Conservation (phyloP, 2,329 filamentous ascomycete species). For the Fusarium caatingaense region DNA sequence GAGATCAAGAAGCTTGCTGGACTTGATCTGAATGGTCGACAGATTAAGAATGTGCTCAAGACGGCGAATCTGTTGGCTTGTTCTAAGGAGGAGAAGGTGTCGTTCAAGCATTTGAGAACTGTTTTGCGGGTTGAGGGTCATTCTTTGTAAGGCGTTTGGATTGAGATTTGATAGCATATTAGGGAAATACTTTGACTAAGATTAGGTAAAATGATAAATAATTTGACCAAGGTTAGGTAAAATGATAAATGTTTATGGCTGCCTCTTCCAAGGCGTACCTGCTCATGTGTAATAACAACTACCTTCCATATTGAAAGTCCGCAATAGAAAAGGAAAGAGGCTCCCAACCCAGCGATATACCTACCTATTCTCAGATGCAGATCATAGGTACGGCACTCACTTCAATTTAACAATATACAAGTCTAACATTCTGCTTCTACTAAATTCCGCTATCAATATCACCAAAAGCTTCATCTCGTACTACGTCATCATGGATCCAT, state of each 20-base stretch:
- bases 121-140: slow-evolving; percentile 49
- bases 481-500: too few species aligned
- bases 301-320: not conserved
- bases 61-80: slow-evolving; percentile 49
- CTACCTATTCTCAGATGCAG: not conserved
- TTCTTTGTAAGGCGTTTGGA: slow-evolving; percentile 38
- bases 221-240: not conserved
- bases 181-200: not conserved
- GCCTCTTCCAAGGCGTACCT: not conserved
- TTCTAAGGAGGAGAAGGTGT: slow-evolving; percentile 48
- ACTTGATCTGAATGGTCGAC: slow-evolving; percentile 60
- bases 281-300: fast-evolving
- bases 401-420: too few species aligned
- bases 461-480: too few species aligned
- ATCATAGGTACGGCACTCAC: too few species aligned
- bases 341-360: too few species aligned
- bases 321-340: not conserved
- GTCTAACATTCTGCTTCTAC: too few species aligned
- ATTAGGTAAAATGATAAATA: not conserved
- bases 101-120: slow-evolving; percentile 46
- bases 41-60: slow-evolving; percentile 64
- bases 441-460: too few species aligned
- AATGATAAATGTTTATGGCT: not conserved
- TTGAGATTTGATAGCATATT: not conserved
- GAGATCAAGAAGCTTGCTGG: slow-evolving; percentile 52